Base-by-base conservation (phyloP, 805 yeast genomes). In the Ogataea glucozyma region DNA sequence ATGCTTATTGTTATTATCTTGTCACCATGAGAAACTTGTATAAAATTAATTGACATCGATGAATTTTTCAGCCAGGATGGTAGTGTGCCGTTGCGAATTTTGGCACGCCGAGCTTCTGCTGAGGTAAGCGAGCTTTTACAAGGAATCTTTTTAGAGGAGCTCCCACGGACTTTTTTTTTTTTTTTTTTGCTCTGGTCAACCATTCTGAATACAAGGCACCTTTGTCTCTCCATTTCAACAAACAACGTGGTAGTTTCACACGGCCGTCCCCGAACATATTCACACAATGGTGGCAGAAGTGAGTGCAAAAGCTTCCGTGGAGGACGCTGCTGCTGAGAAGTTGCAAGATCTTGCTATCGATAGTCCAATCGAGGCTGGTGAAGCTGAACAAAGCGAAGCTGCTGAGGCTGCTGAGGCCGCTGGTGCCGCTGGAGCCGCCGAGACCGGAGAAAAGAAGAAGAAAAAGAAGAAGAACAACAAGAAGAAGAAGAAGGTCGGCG, bases 401-500 rank as follows among this genome's bases (percentile, higher is more conserved):
- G 57, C 45, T 17, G 63, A 41, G 19, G 64, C 56, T 2, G 69
- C 44, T n/a, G 68, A 48, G 5, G 67, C 46, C 2, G 68, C 47
- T n/a, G 69, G 49, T n/a, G 61, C 53, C 37, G 57, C 45, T 17
- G 63, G 41, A 18, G 64, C 56, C 2, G 69, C 44, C 12, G 68
- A 48, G 5, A 66, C 46, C 2, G 68, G 49, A 14, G 67, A 54
- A 5, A 69, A 46, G 11, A 66, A 47, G 38, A 62, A 54, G 18
- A 61, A 47, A 60, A 75, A 72, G 63, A 80, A 79, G 67, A 81
- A 79, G 71, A 78, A 74, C 72, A 79, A 70, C 66, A 73, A 71
- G 62, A 76, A 71, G 69, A 79, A 74, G 69, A 75, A 76, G 56
- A 77, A 71, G 58, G 74, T 71, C 64, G 79, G 77, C 21, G 82